phyloP scores from a whole-genome alignment of 768 basidiomycete genomes.

The Wakefieldia striispora region DNA sequence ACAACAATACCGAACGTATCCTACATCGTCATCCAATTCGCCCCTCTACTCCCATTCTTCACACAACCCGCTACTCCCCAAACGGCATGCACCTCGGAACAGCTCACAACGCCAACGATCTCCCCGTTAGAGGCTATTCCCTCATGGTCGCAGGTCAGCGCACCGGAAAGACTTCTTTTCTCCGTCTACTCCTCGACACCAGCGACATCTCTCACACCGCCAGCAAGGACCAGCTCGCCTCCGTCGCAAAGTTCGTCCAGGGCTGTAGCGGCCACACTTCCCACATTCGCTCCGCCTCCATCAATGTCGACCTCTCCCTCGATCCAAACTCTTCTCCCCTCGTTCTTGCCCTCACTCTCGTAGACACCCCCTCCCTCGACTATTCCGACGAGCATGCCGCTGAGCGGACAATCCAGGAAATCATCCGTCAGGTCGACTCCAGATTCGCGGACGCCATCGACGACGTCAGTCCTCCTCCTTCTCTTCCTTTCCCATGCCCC shows the following conservation, averaged over 20 bases:
- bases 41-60: slow-evolving; percentile 27
- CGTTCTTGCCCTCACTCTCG: slow-evolving; percentile 62
- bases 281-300: slow-evolving; percentile 64
- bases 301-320: slow-evolving; percentile 66
- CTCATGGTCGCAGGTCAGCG: slow-evolving; percentile 81
- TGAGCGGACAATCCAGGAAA: slow-evolving; percentile 65
- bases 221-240: slow-evolving; percentile 72
- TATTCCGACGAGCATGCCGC: slow-evolving; percentile 61
- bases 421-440: slow-evolving; percentile 67
- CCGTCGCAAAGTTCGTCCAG: slow-evolving; percentile 81
- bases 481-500: slow-evolving; percentile 16
- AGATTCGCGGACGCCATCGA: slow-evolving; percentile 72
- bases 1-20: slow-evolving; percentile 38
- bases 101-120: slow-evolving; percentile 25
- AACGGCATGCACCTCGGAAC: slow-evolving; percentile 31
- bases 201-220: slow-evolving; percentile 60
- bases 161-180: slow-evolving; percentile 85
- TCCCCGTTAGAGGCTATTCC: slow-evolving; percentile 46
- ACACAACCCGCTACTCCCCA: slow-evolving; percentile 22
- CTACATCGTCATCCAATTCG: slow-evolving; percentile 22
- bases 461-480: slow-evolving; percentile 57
- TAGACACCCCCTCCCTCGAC: slow-evolving; percentile 84
- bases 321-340: slow-evolving; percentile 45
- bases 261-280: slow-evolving; percentile 70
- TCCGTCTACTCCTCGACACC: slow-evolving; percentile 83